These are phyloP conservation scores for Mitragyna speciosa DNA, from an alignment of 257 asterid species.

Conservation along the genomic window DNA sequence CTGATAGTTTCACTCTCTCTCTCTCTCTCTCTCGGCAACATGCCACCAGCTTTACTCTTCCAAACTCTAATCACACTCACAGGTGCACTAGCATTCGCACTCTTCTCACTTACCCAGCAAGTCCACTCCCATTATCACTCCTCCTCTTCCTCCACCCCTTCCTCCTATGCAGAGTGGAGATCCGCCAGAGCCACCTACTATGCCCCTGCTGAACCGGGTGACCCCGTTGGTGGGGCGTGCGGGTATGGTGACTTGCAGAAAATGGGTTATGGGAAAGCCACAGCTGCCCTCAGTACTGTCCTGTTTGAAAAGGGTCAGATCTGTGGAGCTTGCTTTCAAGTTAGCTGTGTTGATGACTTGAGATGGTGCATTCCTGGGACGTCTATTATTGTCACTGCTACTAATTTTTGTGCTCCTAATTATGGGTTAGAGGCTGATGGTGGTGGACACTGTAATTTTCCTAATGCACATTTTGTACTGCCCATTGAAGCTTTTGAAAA, in stretches of 20 bases:
- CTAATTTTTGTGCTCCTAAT: conserved; percentile 95
- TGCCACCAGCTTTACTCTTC: conserved; percentile 25
- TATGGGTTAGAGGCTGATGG: conserved; percentile 70
- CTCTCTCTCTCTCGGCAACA: neutral
- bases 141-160: conserved; percentile 44
- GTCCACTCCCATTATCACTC: conserved; percentile 58
- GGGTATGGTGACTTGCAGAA: conserved; percentile 84
- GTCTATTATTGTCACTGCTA: conserved; percentile 82
- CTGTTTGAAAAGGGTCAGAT: conserved; percentile 87
- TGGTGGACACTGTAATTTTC: conserved; percentile 95
- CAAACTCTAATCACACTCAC: conserved; percentile 21
- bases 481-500: conserved; percentile 91
- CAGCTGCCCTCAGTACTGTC: conserved; percentile 85
- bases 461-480: conserved; percentile 86
- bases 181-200: conserved; percentile 88
- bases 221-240: conserved; percentile 89
- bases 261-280: conserved; percentile 87
- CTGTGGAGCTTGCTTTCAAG: conserved; percentile 96
- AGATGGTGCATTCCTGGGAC: conserved; percentile 98
- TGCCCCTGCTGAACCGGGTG: conserved; percentile 74
- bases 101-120: conserved; percentile 29
- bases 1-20: neutral
- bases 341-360: conserved; percentile 84
- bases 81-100: conserved; percentile 25
- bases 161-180: conserved; percentile 68